These are phyloP conservation scores for Kwoniella botswanensis DNA, from an alignment of 768 basidiomycete genomes.

Conservation along the genomic window DNA sequence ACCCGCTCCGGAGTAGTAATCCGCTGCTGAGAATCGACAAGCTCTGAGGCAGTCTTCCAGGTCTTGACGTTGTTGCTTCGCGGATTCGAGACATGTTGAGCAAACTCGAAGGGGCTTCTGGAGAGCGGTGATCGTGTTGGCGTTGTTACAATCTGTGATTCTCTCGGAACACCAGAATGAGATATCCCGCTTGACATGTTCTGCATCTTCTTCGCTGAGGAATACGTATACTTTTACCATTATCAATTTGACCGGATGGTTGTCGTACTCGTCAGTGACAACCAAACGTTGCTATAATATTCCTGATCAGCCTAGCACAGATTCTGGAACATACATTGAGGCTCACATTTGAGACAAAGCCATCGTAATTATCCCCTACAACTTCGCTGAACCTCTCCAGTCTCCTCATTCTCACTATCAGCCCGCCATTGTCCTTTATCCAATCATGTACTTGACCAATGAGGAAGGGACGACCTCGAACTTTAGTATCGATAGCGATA, in stretches of 20 bases:
- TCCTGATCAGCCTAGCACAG: too few relatives aligned
- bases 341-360: background rate
- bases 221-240: conserved; percentile 5
- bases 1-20: conserved; percentile 44
- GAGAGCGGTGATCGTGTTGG: background rate
- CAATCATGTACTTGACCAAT: conserved; percentile 24
- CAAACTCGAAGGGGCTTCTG: conserved; percentile 5
- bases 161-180: conserved; percentile 9
- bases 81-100: background rate
- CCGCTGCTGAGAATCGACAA: conserved; percentile 25
- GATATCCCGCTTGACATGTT: background rate
- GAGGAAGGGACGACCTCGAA: conserved; percentile 12
- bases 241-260: background rate
- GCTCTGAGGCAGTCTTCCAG: conserved; percentile 5
- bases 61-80: conserved; percentile 1
- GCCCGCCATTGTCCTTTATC: background rate
- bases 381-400: conserved; percentile 1
- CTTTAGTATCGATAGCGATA: conserved; percentile 22
- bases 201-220: background rate
- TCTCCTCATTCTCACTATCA: background rate
- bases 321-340: background rate
- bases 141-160: background rate
- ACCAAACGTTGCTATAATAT: conserved; percentile 1
- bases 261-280: background rate
- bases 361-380: background rate